Percentiles rank a stretch among this genome's conserved stretches.
These are phyloP conservation scores for Westerdykella sp. DNA, from an alignment of 2,329 filamentous ascomycete genomes.

Conservation along the genomic window DNA sequence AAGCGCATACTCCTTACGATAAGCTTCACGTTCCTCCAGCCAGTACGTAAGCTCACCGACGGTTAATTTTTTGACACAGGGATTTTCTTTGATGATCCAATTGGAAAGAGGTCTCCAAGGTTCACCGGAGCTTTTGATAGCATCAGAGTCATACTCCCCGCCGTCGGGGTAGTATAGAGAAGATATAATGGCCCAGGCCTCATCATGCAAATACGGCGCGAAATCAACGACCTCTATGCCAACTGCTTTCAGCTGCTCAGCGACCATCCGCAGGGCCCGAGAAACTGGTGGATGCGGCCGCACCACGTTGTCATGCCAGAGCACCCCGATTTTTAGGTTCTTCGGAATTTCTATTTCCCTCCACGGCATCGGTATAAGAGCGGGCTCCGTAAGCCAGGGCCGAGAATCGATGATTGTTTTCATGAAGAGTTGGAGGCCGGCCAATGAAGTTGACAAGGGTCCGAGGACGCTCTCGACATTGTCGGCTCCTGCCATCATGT, in stretches of 20 bases:
- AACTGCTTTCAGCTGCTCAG: conserved; percentile 38
- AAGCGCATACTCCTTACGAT: conserved; percentile 41
- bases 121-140: conserved; percentile 51
- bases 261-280: conserved; percentile 48
- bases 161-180: conserved; percentile 51
- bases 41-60: conserved; percentile 42
- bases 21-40: conserved; percentile 39
- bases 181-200: conserved; percentile 45
- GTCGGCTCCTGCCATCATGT: conserved; percentile 43
- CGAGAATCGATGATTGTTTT: conserved; percentile 45
- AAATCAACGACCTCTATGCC: conserved; percentile 52
- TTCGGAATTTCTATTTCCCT: conserved; percentile 22
- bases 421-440: conserved; percentile 51
- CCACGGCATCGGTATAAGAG: conserved; percentile 57
- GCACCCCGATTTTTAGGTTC: conserved; percentile 52
- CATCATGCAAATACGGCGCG: conserved; percentile 44
- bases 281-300: conserved; percentile 60
- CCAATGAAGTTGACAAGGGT: conserved; percentile 49
- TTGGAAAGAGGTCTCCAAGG: conserved; percentile 53
- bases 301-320: conserved; percentile 61
- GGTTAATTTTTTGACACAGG: conserved; percentile 38
- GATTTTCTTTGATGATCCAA: conserved; percentile 54
- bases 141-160: conserved; percentile 47
- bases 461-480: conserved; percentile 47
- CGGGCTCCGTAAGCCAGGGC: conserved; percentile 54